Percentiles rank a stretch among this genome's conserved stretches.
phyloP scores from a whole-genome alignment of 2,329 filamentous ascomycete species.

The Exophiala xenobiotica region DNA sequence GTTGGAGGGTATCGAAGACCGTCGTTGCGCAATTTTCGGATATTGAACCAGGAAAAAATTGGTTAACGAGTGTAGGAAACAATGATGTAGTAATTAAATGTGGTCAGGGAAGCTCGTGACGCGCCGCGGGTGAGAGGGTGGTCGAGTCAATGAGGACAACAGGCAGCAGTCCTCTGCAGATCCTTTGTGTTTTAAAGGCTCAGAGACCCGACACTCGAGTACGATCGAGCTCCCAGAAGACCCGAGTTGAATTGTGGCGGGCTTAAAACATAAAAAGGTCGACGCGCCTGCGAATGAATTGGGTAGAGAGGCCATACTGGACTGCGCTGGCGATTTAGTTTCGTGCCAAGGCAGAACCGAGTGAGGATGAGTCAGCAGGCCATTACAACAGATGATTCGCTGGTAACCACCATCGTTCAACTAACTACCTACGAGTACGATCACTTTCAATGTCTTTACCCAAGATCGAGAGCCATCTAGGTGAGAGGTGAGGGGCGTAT shows the following conservation, averaged over 20 bases:
- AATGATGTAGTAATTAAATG: slow-evolving; percentile 5
- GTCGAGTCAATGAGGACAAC: slow-evolving; percentile 1
- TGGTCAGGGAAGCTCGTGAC: slow-evolving; percentile 19
- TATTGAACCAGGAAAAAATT: background rate
- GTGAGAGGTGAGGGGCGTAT: too few relatives aligned
- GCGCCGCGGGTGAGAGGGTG: slow-evolving; percentile 14
- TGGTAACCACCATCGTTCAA: too few relatives aligned
- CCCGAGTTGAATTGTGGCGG: too few relatives aligned
- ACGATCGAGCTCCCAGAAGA: background rate
- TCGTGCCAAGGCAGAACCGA: background rate
- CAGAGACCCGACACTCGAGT: background rate
- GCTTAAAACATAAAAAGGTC: slow-evolving; percentile 5
- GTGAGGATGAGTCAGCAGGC: background rate
- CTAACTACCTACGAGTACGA: too few relatives aligned
- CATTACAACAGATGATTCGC: too few relatives aligned
- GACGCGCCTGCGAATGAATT: slow-evolving; percentile 9
- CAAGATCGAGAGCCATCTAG: too few relatives aligned
- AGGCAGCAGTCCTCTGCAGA: slow-evolving; percentile 15
- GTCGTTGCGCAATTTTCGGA: slow-evolving; percentile 27
- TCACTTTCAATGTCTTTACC: too few relatives aligned
- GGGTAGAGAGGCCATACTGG: background rate
- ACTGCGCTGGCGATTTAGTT: background rate
- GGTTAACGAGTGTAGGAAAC: slow-evolving; percentile 9
- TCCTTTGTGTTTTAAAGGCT: slow-evolving; percentile 1
- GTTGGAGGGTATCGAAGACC: slow-evolving; percentile 25